Base-by-base conservation (phyloP, 345 rosid genomes). In the Populus ilicifolia region DNA sequence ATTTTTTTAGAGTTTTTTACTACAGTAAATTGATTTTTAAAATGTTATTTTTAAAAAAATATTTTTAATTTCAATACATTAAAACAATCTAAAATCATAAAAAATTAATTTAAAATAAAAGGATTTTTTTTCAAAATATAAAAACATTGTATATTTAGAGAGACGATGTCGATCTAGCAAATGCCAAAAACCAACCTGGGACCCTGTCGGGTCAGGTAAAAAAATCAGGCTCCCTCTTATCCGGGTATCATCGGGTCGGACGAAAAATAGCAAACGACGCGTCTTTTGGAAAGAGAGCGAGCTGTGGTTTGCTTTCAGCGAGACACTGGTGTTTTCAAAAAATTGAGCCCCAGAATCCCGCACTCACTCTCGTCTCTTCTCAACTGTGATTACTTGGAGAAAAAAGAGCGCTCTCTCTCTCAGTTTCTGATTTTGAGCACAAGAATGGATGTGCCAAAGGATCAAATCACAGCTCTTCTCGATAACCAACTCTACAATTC, bases 371-470 rank as follows among this genome's bases (percentile, higher is more conserved):
- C 5, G 3, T 33, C 35, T 52, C 59, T 52, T 52, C 59, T 18
- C 10, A 18, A 52, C 59, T 17, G 23, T 52, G 20, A 8, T 52
- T 18, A 33, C 35, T 21, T 9, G 6, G 20, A 6, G 21, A 52
- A 52, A 18, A 33, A 33, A 33, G 20, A 20, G 59, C 18, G 59
- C n/a, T 21, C 39, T 21, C 39, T 67, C 35, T 33, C 35, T 33
- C 5, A 33, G 27, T 20, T 14, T 67, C 50, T n/a, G 43, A 14
- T 68, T 23, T 21, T 36, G 17, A n/a, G 59, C 20, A 30, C 10
- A 52, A 44, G 66, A 82, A 96, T 96, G 99, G 98, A 96, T 61
- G 84, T 91, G 67, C 89, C 98, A 2, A 91, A 89, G 80, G 98
- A 96, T 29, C 99, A 92, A 77, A 90, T 92, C 83, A 64, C 89